Base-by-base conservation (phyloP, 768 basidiomycete species). In the Boletellus ananas region DNA sequence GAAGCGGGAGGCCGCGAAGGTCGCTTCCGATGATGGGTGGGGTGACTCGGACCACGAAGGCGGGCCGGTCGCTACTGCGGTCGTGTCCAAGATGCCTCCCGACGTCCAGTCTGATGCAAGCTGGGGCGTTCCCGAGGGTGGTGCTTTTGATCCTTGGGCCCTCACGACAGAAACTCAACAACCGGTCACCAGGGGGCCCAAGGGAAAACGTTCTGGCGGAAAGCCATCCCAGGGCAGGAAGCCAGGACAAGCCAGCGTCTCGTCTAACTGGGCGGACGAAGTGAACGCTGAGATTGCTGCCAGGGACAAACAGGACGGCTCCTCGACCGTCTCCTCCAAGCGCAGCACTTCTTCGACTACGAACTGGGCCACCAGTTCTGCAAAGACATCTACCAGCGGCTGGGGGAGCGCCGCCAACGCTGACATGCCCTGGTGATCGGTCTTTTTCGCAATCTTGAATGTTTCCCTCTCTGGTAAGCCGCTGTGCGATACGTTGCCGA, bases 231-330 rank as follows among this genome's bases (percentile, higher is more conserved):
- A 36, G 38, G 34, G 31, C 33, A 49, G 49, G 38, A 49, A 53
- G 44, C 42, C 45, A 3, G 34, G 11, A 38, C 52, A 57, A 40
- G 35, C 49, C 3, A 57, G 23, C 20, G 36, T 5, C 0, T 37
- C 39, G 16, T n/a, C 54, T 6, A 57, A 9, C 52, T 64, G 67
- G 65, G 66, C 67, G 17, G 67, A 67, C 13, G 53, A 67, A 41
- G 54, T 69, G 20, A 65, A 67, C 0, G 53, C 46, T 9, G 58
- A 53, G 38, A 27, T 53, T 11, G 49, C 34, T 36, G 49, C 44
- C 43, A 46, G 48, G 17, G 16, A 17, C 17, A 25, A 39, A 2
- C 18, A 13, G 11, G 51, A 37, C 25, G 34, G 13, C 3, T 51
- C 45, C 35, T 49, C 47, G 13, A 27, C 34, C 33, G 45, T 43